Evolutionary conservation across 345 rosid species (phyloP), one percentile per base, ranked within the genome.

Genomic region (Stellera chamaejasme): DNA sequence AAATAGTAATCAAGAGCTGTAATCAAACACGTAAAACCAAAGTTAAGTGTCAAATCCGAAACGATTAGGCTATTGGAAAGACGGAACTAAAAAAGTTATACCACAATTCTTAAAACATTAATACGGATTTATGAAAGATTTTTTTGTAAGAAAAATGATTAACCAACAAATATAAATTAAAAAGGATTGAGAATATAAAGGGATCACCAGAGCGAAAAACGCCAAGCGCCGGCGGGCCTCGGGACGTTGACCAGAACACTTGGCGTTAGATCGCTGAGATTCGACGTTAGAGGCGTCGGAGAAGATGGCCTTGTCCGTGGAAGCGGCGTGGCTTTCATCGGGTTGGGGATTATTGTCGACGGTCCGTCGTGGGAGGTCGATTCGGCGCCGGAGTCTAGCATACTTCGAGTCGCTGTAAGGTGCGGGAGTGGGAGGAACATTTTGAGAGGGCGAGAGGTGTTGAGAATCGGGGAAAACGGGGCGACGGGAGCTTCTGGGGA

Each of bases 1-100:
- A 72, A 50, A 64, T 72, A 6, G 78, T 72, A 16, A 76, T 58
- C 61, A 74, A 46, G 58, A 85, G 50, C 91, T 84, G 91, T 68
- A 71, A 47, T 11, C 41, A 10, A 45, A 12, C 27, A 46, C 12
- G 41, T 26, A 14, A 56, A 46, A 28, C 44, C 41, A 48, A 52
- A 51, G 14, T 19, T 12, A 8, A 13, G 3, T 45, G 49, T 32
- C 43, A 11, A 14, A 32, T 19, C 23, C 1, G 23, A 19, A 19
- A 19, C 0, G 23, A 19, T 19, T 19, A 19, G 23, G 23, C 23
- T 19, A 1, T 19, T 19, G 23, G 23, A 19, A 19, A 19, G 23
- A 19, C 23, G 23, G 23, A 19, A 19, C 23, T 19, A 19, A 19
- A 19, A 19, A 19, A 19, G 23, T 19, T 0, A 1, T 19, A 19